phyloP scores from a whole-genome alignment of 1,284 basidiomycete genomes.

The Salmacisia buchloeana region DNA sequence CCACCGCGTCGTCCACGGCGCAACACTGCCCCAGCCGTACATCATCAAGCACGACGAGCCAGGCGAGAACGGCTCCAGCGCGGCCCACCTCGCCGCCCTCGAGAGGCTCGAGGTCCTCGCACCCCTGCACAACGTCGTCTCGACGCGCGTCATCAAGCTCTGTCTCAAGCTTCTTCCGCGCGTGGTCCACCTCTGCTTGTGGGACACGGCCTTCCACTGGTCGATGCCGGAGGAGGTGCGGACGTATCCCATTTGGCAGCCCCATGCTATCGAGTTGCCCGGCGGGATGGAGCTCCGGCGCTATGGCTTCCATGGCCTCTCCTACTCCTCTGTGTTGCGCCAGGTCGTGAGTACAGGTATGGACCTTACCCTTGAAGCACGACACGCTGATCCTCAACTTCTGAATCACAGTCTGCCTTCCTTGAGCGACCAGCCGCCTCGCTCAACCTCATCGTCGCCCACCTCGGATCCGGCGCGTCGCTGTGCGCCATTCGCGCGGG shows the following conservation, averaged over 20 bases:
- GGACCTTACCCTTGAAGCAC: not conserved
- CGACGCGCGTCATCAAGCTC: conserved; percentile 14
- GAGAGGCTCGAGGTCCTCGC: conserved; percentile 18
- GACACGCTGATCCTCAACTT: not conserved
- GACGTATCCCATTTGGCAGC: conserved; percentile 12
- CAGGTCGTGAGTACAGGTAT: conserved; percentile 5
- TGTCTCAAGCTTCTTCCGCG: conserved; percentile 12
- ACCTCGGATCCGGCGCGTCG: conserved; percentile 18
- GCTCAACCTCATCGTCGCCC: conserved; percentile 20
- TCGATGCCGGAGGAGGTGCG: conserved; percentile 15
- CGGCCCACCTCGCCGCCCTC: conserved; percentile 8
- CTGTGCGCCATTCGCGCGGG: conserved; percentile 18
- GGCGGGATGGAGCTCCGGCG: conserved; percentile 19
- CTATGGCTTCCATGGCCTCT: conserved; percentile 23
- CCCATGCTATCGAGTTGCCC: not conserved
- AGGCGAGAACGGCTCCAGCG: not conserved
- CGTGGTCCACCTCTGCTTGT: conserved; percentile 13
- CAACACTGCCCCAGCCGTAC: conserved; percentile 13
- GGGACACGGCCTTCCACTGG: conserved; percentile 20
- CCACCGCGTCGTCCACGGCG: conserved; percentile 24
- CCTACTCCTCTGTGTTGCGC: conserved; percentile 15
- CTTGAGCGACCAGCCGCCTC: not conserved
- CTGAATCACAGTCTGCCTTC: not conserved
- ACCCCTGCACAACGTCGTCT: conserved; percentile 21
- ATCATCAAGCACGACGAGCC: not conserved